Percentiles rank a stretch among this genome's conserved stretches.
phyloP scores from a whole-genome alignment of 495 filamentous ascomycete species.

The Aspergillus conjunctus region DNA sequence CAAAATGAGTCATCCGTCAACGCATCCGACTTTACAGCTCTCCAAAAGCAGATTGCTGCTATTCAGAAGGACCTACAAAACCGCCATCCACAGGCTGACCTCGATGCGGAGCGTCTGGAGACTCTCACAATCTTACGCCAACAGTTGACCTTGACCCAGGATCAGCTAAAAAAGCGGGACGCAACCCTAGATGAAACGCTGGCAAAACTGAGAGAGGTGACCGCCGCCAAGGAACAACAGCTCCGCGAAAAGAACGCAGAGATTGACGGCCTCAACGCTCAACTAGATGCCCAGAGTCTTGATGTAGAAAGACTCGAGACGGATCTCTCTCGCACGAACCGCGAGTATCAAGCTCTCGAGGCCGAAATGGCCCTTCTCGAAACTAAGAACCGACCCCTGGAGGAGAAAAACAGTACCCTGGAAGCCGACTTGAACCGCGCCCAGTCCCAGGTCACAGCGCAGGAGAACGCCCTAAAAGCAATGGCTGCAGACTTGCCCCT shows the following conservation, averaged over 20 bases:
- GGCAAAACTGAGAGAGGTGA: slow-evolving; percentile 40
- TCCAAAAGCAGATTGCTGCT: slow-evolving; percentile 39
- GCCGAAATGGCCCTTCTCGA: slow-evolving; percentile 42
- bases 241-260: slow-evolving; percentile 43
- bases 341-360: slow-evolving; percentile 38
- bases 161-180: slow-evolving; percentile 44
- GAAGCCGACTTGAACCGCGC: slow-evolving; percentile 45
- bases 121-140: slow-evolving; percentile 44
- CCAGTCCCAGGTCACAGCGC: slow-evolving; percentile 47
- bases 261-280: slow-evolving; percentile 46
- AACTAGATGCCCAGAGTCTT: slow-evolving; percentile 38
- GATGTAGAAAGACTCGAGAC: slow-evolving; percentile 42
- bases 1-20: slow-evolving; percentile 33
- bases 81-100: slow-evolving; percentile 25
- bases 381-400: slow-evolving; percentile 41
- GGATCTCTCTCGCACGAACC: slow-evolving; percentile 39
- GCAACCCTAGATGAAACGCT: slow-evolving; percentile 42
- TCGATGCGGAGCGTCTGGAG: slow-evolving; percentile 39
- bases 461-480: slow-evolving; percentile 45
- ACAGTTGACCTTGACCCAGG: slow-evolving; percentile 41
- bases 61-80: slow-evolving; percentile 41
- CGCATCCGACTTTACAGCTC: slow-evolving; percentile 27
- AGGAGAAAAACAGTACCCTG: slow-evolving; percentile 47
- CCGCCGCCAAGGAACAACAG: slow-evolving; percentile 37
- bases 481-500: slow-evolving; percentile 46